Percentiles rank a stretch among this genome's conserved stretches.
Conservation (phyloP, 495 filamentous ascomycete species). For the Cercophora scortea region DNA sequence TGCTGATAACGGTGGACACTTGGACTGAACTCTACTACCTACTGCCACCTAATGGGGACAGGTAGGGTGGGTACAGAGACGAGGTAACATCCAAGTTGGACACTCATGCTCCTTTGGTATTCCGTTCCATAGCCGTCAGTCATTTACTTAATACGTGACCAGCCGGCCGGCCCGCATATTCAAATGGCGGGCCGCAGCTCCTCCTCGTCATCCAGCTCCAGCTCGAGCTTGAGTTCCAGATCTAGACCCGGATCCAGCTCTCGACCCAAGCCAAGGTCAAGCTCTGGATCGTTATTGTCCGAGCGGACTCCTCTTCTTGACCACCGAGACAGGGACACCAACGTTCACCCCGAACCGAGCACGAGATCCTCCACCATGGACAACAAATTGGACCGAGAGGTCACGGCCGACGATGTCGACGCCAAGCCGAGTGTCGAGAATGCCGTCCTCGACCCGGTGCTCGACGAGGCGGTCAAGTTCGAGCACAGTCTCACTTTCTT, state of each 20-base stretch:
- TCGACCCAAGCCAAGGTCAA: too few species aligned
- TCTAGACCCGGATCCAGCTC: too few species aligned
- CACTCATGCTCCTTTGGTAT: too few species aligned
- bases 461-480: conserved; percentile 24
- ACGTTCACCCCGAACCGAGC: neutral
- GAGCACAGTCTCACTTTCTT: conserved; percentile 27
- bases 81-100: too few species aligned
- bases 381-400: neutral
- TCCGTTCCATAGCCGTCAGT: too few species aligned
- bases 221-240: neutral
- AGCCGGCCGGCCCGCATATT: too few species aligned
- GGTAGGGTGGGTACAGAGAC: too few species aligned
- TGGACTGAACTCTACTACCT: too few species aligned
- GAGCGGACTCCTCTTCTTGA: conserved; percentile 5
- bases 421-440: conserved; percentile 10
- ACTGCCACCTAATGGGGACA: too few species aligned
- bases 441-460: conserved; percentile 6
- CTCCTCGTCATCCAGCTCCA: neutral
- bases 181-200: neutral
- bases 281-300: neutral
- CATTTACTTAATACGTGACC: too few species aligned
- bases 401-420: conserved; percentile 4
- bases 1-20: too few species aligned
- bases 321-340: neutral
- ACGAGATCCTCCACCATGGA: conserved; percentile 5